A percentile compares a stretch with the other conserved stretches of the same genome.
Conservation (phyloP, 2,329 filamentous ascomycete genomes). For the Aureobasidium zeae region DNA sequence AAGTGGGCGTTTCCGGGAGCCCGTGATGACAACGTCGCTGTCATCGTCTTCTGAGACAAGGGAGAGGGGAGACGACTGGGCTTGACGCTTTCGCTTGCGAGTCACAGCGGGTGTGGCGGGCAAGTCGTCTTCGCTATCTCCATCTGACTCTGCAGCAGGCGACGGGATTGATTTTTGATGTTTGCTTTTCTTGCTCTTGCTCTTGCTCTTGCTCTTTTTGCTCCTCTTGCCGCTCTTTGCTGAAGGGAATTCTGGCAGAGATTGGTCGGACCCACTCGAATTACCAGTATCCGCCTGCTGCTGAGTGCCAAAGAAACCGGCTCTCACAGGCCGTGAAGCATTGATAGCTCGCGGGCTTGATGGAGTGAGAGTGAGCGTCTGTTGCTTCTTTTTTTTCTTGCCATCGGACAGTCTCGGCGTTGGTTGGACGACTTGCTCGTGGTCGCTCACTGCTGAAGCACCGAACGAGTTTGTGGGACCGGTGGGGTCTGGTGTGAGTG, state of each 20-base stretch:
- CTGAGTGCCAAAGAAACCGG: conserved; percentile 25
- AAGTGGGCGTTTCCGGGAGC: conserved; percentile 14
- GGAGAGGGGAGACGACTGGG: not conserved
- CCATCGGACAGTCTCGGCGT: conserved; percentile 18
- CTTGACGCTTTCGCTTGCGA: conserved; percentile 17
- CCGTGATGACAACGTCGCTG: conserved; percentile 22
- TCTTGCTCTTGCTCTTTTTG: conserved; percentile 4
- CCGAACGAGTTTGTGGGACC: conserved; percentile 17
- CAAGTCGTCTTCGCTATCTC: conserved; percentile 26
- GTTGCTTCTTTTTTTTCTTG: conserved; percentile 26
- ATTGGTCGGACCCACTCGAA: conserved; percentile 5
- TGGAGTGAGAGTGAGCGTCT: conserved; percentile 22
- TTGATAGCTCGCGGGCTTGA: not conserved
- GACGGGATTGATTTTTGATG: not conserved
- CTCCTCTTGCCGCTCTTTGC: not conserved
- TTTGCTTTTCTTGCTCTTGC: not conserved
- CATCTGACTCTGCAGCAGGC: not conserved
- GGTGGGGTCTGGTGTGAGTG: conserved; percentile 22
- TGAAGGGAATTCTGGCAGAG: conserved; percentile 3
- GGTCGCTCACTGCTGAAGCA: conserved; percentile 19
- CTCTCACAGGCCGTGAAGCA: conserved; percentile 17
- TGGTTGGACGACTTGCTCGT: conserved; percentile 20
- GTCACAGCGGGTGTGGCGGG: conserved; percentile 14
- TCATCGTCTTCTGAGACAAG: conserved; percentile 18
- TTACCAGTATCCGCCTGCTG: conserved; percentile 2